These are phyloP conservation scores for Sanguinoderma infundibulare DNA, from an alignment of 1,284 basidiomycete species.

Conservation along the genomic window DNA sequence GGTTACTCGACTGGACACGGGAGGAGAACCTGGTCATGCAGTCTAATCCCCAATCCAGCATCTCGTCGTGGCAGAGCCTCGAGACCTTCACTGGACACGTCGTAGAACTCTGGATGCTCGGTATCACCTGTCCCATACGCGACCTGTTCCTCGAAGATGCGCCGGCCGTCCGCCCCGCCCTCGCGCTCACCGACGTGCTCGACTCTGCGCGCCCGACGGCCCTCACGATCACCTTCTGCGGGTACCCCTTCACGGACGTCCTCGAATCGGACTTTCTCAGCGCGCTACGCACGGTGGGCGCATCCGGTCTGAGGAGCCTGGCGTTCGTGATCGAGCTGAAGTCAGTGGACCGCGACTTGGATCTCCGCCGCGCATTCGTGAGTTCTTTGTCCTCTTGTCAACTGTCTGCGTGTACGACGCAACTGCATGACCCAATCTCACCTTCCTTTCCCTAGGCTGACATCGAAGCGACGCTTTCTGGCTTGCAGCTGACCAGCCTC, in stretches of 20 bases:
- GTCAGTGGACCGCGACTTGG: neutral
- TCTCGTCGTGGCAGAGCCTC: neutral
- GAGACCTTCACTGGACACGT: neutral
- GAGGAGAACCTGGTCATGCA: neutral
- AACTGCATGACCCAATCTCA: too few relatives aligned
- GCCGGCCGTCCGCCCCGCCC: neutral
- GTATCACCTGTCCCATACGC: neutral
- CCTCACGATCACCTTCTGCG: neutral
- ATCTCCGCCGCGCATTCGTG: neutral
- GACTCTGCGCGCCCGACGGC: neutral
- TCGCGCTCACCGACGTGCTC: neutral
- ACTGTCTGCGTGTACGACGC: too few relatives aligned
- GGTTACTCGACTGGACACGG: too few relatives aligned
- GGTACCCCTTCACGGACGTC: neutral
- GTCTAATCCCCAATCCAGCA: neutral
- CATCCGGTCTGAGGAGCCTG: neutral
- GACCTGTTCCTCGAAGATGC: neutral
- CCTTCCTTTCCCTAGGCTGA: too few relatives aligned
- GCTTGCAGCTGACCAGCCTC: neutral
- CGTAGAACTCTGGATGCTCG: neutral
- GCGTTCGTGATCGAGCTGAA: neutral
- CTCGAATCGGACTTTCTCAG: neutral
- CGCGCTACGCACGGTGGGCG: neutral
- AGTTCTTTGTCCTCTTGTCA: too few relatives aligned
- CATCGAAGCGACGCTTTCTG: neutral